phyloP scores from a whole-genome alignment of 441 rosid species.

The Euphorbia celastroides region DNA sequence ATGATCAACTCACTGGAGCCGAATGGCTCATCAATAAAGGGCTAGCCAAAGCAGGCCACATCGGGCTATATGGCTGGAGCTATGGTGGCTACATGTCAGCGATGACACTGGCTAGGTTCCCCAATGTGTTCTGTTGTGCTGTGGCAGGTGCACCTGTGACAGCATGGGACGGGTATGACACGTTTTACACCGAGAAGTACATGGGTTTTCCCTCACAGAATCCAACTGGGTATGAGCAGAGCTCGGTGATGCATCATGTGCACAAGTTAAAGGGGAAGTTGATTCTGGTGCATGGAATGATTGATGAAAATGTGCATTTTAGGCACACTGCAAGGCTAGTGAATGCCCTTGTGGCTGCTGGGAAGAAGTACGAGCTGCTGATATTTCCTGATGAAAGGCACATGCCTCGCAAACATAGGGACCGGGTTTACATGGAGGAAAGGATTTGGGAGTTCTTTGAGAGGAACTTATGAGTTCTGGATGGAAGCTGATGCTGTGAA shows the following conservation, averaged over 20 bases:
- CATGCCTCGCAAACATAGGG: conserved; percentile 62
- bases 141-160: conserved; percentile 87
- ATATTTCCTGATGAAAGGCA: conserved; percentile 89
- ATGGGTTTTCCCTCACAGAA: conserved; percentile 69
- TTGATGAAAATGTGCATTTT: conserved; percentile 92
- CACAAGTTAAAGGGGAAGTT: conserved; percentile 58
- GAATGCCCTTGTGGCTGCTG: conserved; percentile 63
- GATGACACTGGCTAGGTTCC: conserved; percentile 49
- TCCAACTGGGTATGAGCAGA: conserved; percentile 32
- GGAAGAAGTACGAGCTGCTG: conserved; percentile 69
- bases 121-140: conserved; percentile 68
- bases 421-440: conserved; percentile 86
- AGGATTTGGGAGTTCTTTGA: conserved; percentile 90
- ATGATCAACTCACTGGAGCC: conserved; percentile 78
- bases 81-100: conserved; percentile 91
- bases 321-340: conserved; percentile 90
- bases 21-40: conserved; percentile 83
- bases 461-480: conserved; percentile 44
- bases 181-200: conserved; percentile 87
- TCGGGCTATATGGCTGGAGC: conserved; percentile 93
- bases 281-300: conserved; percentile 86
- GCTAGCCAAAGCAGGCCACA: conserved; percentile 56
- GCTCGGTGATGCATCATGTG: conserved; percentile 79
- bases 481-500: neutral
- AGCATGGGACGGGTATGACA: conserved; percentile 96